Percentiles rank a stretch among this genome's conserved stretches.
These are phyloP conservation scores for Trifolium pratense DNA, from an alignment of 306 rosid genomes.

Conservation along the genomic window DNA sequence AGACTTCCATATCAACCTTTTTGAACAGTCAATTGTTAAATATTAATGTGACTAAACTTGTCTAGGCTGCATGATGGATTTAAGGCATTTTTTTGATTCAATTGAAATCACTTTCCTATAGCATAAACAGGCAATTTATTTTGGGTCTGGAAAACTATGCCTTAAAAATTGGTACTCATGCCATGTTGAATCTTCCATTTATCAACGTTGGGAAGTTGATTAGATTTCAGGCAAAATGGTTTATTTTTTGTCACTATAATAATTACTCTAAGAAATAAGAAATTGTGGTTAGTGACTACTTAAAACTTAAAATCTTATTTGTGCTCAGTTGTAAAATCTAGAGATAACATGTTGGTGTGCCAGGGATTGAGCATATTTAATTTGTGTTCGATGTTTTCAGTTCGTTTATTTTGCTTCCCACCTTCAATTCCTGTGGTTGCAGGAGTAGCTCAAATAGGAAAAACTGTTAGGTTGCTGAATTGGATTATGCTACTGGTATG, in stretches of 20 bases:
- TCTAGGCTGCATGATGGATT: constrained; percentile 33
- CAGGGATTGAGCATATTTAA: not conserved
- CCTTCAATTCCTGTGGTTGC: constrained; percentile 64
- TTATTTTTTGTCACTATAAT: not conserved
- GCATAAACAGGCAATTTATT: constrained; percentile 28
- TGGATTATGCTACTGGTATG: constrained; percentile 67
- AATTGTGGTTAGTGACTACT: not conserved
- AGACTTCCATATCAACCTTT: constrained; percentile 31
- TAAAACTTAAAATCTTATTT: not conserved
- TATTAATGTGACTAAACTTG: constrained; percentile 35
- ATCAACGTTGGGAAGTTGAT: constrained; percentile 19
- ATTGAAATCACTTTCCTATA: constrained; percentile 10
- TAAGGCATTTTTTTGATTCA: not conserved
- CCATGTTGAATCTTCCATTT: constrained; percentile 35
- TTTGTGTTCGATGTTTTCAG: constrained; percentile 21
- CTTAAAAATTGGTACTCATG: constrained; percentile 16
- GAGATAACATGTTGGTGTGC: not conserved
- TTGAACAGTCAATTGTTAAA: constrained; percentile 4
- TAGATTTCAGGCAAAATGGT: constrained; percentile 7
- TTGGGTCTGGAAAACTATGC: constrained; percentile 21
- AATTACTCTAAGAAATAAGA: not conserved
- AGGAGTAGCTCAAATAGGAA: constrained; percentile 68
- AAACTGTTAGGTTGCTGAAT: constrained; percentile 55
- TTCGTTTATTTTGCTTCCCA: constrained; percentile 40
- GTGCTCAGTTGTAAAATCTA: not conserved